These are phyloP conservation scores for Decorospora gaudefroyi DNA, from an alignment of 2,329 filamentous ascomycete genomes.

Conservation along the genomic window DNA sequence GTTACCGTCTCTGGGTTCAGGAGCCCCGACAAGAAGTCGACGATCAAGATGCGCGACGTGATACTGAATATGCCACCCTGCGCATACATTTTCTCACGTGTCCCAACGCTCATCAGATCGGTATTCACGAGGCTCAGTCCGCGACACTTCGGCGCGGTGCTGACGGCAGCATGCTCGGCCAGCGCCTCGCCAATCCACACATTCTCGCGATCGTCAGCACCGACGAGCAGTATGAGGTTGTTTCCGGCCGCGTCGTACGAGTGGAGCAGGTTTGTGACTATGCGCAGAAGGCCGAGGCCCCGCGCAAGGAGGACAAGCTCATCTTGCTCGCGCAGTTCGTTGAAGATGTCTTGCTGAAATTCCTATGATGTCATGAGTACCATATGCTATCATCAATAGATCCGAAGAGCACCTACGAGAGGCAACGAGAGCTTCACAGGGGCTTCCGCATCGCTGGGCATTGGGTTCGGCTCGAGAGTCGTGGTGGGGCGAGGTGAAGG, in stretches of 20 bases:
- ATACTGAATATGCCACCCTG: slow-evolving; percentile 92
- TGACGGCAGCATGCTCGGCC: slow-evolving; percentile 92
- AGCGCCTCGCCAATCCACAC: slow-evolving; percentile 95
- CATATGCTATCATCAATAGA: background rate
- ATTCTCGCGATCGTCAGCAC: slow-evolving; percentile 91
- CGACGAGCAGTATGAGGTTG: slow-evolving; percentile 86
- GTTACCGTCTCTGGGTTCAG: slow-evolving; percentile 84
- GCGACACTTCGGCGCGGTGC: slow-evolving; percentile 76
- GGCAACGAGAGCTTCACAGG: slow-evolving; percentile 83
- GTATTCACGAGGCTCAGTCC: slow-evolving; percentile 93
- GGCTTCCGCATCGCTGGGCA: slow-evolving; percentile 50
- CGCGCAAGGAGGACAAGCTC: slow-evolving; percentile 89
- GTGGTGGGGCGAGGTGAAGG: slow-evolving; percentile 20
- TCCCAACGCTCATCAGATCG: slow-evolving; percentile 83
- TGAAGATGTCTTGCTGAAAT: slow-evolving; percentile 96
- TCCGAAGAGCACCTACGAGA: slow-evolving; percentile 56
- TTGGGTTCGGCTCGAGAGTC: slow-evolving; percentile 30
- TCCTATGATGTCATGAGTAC: slow-evolving; percentile 54
- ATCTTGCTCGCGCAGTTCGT: slow-evolving; percentile 73
- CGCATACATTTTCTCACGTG: slow-evolving; percentile 88
- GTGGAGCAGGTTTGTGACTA: slow-evolving; percentile 94
- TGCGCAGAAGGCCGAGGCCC: slow-evolving; percentile 86
- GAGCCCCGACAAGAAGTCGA: slow-evolving; percentile 85
- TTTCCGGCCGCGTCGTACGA: slow-evolving; percentile 95
- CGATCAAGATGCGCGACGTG: slow-evolving; percentile 91